These are phyloP conservation scores for Ceratobasidium sp. DNA, from an alignment of 1,284 basidiomycete species.

Conservation along the genomic window DNA sequence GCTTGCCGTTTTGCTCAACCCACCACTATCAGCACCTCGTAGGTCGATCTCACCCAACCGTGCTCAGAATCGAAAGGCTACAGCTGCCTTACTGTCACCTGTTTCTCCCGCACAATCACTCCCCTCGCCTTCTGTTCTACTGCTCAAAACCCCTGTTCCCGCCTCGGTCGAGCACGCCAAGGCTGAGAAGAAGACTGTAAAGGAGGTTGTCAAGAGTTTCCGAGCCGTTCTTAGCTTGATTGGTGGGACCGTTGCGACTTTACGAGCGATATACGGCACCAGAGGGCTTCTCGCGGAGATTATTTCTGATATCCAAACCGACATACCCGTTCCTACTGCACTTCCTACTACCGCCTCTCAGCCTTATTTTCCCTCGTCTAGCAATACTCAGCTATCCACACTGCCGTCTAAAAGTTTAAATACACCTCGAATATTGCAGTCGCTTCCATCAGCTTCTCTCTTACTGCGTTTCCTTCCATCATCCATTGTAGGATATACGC, in stretches of 20 bases:
- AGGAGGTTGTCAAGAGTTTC: slow-evolving; percentile 68
- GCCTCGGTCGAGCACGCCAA: slow-evolving; percentile 47
- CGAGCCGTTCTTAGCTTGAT: slow-evolving; percentile 69
- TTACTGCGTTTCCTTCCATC: slow-evolving; percentile 72
- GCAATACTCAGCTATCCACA: slow-evolving; percentile 28
- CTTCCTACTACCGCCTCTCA: slow-evolving; percentile 37
- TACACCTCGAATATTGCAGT: slow-evolving; percentile 71
- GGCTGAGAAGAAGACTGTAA: slow-evolving; percentile 55
- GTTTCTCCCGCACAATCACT: slow-evolving; percentile 45
- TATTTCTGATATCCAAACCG: slow-evolving; percentile 65
- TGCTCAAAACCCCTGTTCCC: slow-evolving; percentile 36
- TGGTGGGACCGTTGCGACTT: slow-evolving; percentile 68
- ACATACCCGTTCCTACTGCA: slow-evolving; percentile 1
- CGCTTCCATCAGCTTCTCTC: slow-evolving; percentile 79
- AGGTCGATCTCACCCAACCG: slow-evolving; percentile 50
- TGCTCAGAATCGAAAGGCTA: slow-evolving; percentile 57
- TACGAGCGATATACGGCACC: slow-evolving; percentile 59
- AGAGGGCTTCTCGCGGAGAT: slow-evolving; percentile 56
- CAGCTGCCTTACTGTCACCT: slow-evolving; percentile 57
- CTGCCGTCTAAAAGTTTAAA: slow-evolving; percentile 61
- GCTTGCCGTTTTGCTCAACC: slow-evolving; percentile 66
- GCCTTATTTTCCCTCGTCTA: slow-evolving; percentile 26
- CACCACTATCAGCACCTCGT: slow-evolving; percentile 45
- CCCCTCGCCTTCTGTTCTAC: slow-evolving; percentile 49
- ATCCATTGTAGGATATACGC: slow-evolving; percentile 75